A percentile compares a stretch with the other conserved stretches of the same genome.
Evolutionary conservation across 2,329 filamentous ascomycete genomes (phyloP).

Genomic region (Exophiala xenobiotica): DNA sequence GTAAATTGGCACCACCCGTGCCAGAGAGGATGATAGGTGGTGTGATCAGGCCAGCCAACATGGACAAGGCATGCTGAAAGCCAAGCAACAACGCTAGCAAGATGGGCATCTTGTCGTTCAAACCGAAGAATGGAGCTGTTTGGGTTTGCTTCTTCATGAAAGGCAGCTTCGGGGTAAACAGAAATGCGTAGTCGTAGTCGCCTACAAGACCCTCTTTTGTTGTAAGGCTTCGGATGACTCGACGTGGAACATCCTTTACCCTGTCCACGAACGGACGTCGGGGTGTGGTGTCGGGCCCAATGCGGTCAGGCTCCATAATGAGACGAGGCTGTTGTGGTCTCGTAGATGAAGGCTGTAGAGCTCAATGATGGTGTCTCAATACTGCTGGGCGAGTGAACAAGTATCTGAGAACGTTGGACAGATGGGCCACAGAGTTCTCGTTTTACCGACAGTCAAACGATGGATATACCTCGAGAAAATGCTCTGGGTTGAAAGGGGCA

Average conservation of each 20-base stretch:
- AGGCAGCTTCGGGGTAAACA: conserved; percentile 79
- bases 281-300: conserved; percentile 41
- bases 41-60: conserved; percentile 62
- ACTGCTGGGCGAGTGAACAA: too few relatives aligned
- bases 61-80: conserved; percentile 67
- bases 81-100: conserved; percentile 66
- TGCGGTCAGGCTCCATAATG: conserved; percentile 38
- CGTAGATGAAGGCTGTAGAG: not conserved
- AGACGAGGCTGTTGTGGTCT: too few relatives aligned
- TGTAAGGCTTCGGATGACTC: conserved; percentile 39
- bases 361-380: too few relatives aligned
- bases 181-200: conserved; percentile 82
- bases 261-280: conserved; percentile 39
- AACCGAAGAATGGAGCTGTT: conserved; percentile 66
- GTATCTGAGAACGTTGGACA: not conserved
- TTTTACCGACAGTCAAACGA: not conserved
- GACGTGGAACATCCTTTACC: conserved; percentile 29
- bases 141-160: conserved; percentile 67
- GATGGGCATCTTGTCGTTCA: conserved; percentile 66
- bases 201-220: conserved; percentile 71
- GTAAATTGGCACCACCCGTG: conserved; percentile 58
- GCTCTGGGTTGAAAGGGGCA: not conserved
- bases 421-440: not conserved
- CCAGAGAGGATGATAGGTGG: conserved; percentile 64
- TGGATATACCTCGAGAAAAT: not conserved